phyloP scores from a whole-genome alignment of 2,329 filamentous ascomycete species.

The Aureobasidium leucospermi region DNA sequence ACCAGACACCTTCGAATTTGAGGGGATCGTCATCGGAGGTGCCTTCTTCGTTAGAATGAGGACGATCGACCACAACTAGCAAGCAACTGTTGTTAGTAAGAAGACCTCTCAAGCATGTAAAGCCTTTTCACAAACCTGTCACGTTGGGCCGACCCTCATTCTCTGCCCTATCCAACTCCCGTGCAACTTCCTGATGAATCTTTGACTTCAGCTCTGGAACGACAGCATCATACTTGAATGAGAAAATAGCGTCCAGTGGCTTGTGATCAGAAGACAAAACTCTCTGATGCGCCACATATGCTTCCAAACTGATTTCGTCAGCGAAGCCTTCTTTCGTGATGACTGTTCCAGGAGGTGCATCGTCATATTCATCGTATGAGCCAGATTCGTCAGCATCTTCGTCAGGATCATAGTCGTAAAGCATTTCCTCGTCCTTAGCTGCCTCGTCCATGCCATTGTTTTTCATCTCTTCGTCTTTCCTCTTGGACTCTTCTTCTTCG shows the following conservation, averaged over 20 bases:
- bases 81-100: conserved; percentile 31
- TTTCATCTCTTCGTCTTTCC: conserved; percentile 79
- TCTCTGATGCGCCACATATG: conserved; percentile 82
- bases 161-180: conserved; percentile 81
- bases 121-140: conserved; percentile 18
- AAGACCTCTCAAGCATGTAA: background rate
- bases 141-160: conserved; percentile 76
- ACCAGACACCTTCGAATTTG: conserved; percentile 58
- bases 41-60: conserved; percentile 31
- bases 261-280: conserved; percentile 95
- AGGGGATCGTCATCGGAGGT: conserved; percentile 33
- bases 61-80: conserved; percentile 69
- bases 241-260: conserved; percentile 76
- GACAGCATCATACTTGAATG: conserved; percentile 76
- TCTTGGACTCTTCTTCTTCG: conserved; percentile 60
- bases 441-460: conserved; percentile 66
- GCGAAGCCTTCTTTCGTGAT: conserved; percentile 53
- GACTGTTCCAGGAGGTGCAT: conserved; percentile 41
- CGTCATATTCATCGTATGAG: conserved; percentile 48
- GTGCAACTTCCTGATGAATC: conserved; percentile 77
- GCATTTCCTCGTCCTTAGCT: conserved; percentile 68
- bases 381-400: conserved; percentile 56
- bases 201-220: conserved; percentile 76
- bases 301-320: conserved; percentile 49
- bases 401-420: conserved; percentile 88